phyloP scores from a whole-genome alignment of 768 basidiomycete genomes.

The Aureoboletus auriporus region DNA sequence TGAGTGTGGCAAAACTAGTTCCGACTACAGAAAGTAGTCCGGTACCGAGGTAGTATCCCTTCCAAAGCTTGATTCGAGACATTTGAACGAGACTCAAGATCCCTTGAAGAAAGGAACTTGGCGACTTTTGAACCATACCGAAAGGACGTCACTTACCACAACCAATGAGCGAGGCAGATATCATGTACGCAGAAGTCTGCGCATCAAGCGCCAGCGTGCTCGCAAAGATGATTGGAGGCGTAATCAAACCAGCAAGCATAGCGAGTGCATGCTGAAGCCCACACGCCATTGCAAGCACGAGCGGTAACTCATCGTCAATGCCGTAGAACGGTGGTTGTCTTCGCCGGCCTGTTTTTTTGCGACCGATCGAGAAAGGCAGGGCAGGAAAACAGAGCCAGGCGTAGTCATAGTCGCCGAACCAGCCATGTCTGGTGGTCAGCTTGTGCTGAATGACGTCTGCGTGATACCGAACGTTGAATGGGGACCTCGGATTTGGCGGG shows the following conservation, averaged over 20 bases:
- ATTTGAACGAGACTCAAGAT: slow-evolving; percentile 78
- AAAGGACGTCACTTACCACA: slow-evolving; percentile 46
- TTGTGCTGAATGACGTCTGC: slow-evolving; percentile 26
- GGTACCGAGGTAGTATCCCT: slow-evolving; percentile 70
- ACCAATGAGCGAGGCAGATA: slow-evolving; percentile 78
- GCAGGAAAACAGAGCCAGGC: slow-evolving; percentile 66
- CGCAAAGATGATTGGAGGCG: slow-evolving; percentile 79
- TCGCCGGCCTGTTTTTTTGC: slow-evolving; percentile 22
- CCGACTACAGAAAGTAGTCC: slow-evolving; percentile 80
- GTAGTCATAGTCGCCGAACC: slow-evolving; percentile 86
- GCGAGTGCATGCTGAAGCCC: slow-evolving; percentile 76
- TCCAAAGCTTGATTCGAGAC: slow-evolving; percentile 59
- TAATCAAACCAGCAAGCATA: slow-evolving; percentile 81
- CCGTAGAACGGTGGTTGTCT: slow-evolving; percentile 69
- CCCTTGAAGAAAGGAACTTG: slow-evolving; percentile 35
- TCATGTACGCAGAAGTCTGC: slow-evolving; percentile 66
- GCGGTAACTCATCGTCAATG: slow-evolving; percentile 66
- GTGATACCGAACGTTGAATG: slow-evolving; percentile 5
- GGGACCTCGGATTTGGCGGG: slow-evolving; percentile 8
- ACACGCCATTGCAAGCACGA: slow-evolving; percentile 66
- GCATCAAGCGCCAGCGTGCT: slow-evolving; percentile 56
- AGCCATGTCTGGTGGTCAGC: slow-evolving; percentile 55
- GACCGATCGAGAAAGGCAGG: slow-evolving; percentile 51
- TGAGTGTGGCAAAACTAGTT: slow-evolving; percentile 75
- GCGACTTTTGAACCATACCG: not conserved